Base-by-base conservation (phyloP, 176 grass and related monocot genomes). In the Aegilops bicornis region DNA sequence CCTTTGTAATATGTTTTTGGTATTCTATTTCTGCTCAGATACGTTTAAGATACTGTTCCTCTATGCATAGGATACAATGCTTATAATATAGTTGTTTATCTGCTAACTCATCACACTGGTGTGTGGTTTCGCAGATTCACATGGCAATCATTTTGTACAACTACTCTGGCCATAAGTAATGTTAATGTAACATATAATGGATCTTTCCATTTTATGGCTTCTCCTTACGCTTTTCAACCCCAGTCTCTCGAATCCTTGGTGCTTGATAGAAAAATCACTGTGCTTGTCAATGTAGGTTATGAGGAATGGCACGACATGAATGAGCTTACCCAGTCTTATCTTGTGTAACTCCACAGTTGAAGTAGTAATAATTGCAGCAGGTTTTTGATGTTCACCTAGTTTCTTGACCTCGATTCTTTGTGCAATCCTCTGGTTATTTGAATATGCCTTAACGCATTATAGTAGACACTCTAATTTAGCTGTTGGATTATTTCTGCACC, bases 131-230 rank as follows among this genome's bases (percentile, higher is more conserved):
- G 78, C 91, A 97, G 95, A 77, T 97, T 73, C 95, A 93, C 39
- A 72, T 83, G 14, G n/a, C 87, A 71, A 89, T 89, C 22, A 47
- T 97, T 60, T 40, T 97, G 30, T 97, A 91, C 39, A 97, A 97
- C 29, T 97, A 93, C 80, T 95, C 39, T 42, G 39, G 39, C 10
- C 39, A 42, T 10, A 2, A 42, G 39, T 42, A 42, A 42, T 42
- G 39, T 42, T 27, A 47, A 47, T 27, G 40, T 14, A 45, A n/a
- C 22, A 73, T 47, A 45, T 73, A 73, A 25, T 45, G 70, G 70
- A 45, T 73, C 12, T 25, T 25, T 25, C 70, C 39, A 73, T 45
- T 73, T 73, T 45, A 73, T 73, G 69, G 10, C 22, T 42, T 73
- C 20, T 24, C 20, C 5, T 24, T 43, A 73, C 6, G 39, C n/a